Evolutionary conservation across 1,139 yeast species (phyloP).

Genomic region (Yamadazyma dendronema): DNA sequence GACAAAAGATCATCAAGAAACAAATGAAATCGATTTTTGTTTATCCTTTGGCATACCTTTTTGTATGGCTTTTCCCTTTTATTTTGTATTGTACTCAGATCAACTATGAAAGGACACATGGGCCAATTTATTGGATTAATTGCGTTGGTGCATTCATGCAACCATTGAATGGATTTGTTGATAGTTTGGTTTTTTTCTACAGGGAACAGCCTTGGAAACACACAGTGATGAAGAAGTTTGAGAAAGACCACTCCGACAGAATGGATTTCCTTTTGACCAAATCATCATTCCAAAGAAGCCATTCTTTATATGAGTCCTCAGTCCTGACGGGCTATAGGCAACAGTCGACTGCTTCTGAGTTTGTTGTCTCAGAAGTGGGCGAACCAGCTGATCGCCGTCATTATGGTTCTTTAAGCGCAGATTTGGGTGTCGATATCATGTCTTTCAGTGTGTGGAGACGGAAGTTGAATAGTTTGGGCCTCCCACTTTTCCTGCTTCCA

Average conservation of each 20-base stretch:
- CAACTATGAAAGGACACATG: constrained; percentile 44
- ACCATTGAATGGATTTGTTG: constrained; percentile 78
- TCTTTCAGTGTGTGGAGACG: constrained; percentile 25
- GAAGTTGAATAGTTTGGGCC: constrained; percentile 27
- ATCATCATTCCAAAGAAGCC: constrained; percentile 9
- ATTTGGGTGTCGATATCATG: constrained; percentile 15
- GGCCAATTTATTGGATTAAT: constrained; percentile 64
- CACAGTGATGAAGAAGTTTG: constrained; percentile 42
- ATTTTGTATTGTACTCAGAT: constrained; percentile 64
- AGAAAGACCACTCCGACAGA: constrained; percentile 32
- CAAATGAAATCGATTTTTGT: constrained; percentile 80
- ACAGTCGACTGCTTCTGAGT: constrained; percentile 1
- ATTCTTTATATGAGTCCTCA: constrained; percentile 15
- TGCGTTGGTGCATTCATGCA: constrained; percentile 72
- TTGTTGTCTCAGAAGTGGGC: neutral
- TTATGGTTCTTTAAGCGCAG: constrained; percentile 14
- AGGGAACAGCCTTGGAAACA: constrained; percentile 78
- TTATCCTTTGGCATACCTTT: constrained; percentile 78
- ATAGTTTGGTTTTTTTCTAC: constrained; percentile 69
- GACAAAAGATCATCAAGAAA: constrained; percentile 66
- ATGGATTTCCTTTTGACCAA: constrained; percentile 23
- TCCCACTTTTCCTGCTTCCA: constrained; percentile 47
- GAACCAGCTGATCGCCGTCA: neutral
- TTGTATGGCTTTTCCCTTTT: constrained; percentile 81
- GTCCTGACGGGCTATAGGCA: constrained; percentile 10